Base-by-base conservation (phyloP, 345 rosid species). In the Punica granatum region DNA sequence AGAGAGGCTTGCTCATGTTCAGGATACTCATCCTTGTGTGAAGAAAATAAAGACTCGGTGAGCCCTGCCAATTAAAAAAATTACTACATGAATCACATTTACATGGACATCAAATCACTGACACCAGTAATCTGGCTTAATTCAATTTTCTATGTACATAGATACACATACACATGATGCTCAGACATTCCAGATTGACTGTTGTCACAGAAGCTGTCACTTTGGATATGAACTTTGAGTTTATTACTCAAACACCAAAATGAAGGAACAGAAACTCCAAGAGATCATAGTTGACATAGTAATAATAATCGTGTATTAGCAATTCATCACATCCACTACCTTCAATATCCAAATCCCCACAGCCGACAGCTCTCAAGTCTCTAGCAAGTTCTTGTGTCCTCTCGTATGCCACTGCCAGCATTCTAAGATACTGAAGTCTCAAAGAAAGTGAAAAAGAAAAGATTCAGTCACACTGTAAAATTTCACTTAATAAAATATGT, bases 331-430 rank as follows among this genome's bases (percentile, higher is more conserved):
- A 8, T 70, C 64, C 41, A 63, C 78, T 80, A 92, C 99, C 97
- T 79, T 90, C 97, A 80, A 95, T 84, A 82, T 92, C 97, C 81
- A 92, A 85, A 80, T 92, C 98, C 79, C 99, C 96, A 25, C 99
- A 95, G 75, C 99, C 99, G 72, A 92, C 93, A 54, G 93, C 82
- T 72, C 82, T 88, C 68, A 95, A 90, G 72, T 90, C 97, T 80
- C 91, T 88, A 62, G 98, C 90, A 82, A 95, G 98, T 78, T 92
- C 99, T 71, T 87, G 89, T 6, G 99, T 92, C 84, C 90, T 95
- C 90, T 92, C 99, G 74, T 95, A 92, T 59, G 93, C 88, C 73
- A 92, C 97, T 31, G 97, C 93, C 63, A 95, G 84, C 92, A 95
- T 85, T 85, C 99, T 90, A 67, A 95, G 90, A 83, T 95, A 92